Evolutionary conservation across 176 grass and related monocot species (phyloP).

Genomic region (Lolium rigidum): DNA sequence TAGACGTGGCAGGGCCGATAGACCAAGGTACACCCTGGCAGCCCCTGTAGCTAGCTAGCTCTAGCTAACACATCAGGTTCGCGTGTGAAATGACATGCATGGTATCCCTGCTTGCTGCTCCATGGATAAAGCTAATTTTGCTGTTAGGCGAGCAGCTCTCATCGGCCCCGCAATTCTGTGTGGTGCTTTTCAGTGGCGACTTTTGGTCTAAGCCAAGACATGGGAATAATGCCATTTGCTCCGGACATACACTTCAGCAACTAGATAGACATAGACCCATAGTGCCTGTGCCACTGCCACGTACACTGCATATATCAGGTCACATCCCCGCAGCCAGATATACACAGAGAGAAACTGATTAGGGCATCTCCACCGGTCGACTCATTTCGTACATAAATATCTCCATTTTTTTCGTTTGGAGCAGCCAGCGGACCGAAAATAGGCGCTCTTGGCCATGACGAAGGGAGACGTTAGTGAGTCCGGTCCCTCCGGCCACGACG

Average conservation of each 20-base stretch:
- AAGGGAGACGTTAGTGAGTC: too few species aligned
- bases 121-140: constrained; percentile 1
- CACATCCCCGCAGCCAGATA: background rate
- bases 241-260: background rate
- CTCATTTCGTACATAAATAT: too few species aligned
- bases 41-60: constrained; percentile 1
- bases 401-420: too few species aligned
- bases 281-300: background rate
- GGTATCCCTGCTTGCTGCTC: background rate
- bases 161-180: constrained; percentile 21
- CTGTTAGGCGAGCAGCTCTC: constrained; percentile 17
- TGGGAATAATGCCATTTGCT: constrained; percentile 44
- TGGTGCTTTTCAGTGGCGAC: constrained; percentile 40
- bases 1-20: constrained; percentile 11
- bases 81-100: background rate
- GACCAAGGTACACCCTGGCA: background rate
- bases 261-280: background rate
- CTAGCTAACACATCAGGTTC: background rate
- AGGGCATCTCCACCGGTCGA: too few species aligned
- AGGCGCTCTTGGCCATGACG: too few species aligned
- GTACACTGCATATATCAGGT: background rate
- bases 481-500: too few species aligned
- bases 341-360: background rate
- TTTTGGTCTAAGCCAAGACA: constrained; percentile 54
- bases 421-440: too few species aligned